phyloP scores from a whole-genome alignment of 495 filamentous ascomycete genomes.

The Friedmanniomyces simplex region DNA sequence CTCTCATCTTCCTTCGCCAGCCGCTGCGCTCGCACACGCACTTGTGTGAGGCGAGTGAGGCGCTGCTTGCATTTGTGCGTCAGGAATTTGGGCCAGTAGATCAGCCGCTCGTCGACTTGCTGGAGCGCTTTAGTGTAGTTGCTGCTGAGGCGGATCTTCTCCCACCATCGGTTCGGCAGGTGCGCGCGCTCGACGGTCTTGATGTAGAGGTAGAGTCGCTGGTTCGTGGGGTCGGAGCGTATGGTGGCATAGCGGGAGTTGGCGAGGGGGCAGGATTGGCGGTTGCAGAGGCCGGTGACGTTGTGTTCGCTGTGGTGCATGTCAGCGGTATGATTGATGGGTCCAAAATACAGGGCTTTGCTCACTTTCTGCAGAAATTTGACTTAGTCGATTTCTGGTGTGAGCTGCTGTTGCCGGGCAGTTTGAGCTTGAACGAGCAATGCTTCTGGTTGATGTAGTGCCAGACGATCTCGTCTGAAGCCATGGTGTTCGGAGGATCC shows the following conservation, averaged over 20 bases:
- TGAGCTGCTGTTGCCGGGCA: constrained; percentile 14
- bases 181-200: constrained; percentile 90
- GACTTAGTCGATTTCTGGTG: constrained; percentile 70
- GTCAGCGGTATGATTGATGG: not conserved
- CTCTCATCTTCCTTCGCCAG: constrained; percentile 80
- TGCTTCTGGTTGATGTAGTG: constrained; percentile 92
- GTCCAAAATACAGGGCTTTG: too few species aligned
- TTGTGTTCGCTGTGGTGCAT: constrained; percentile 56
- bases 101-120: constrained; percentile 78
- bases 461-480: constrained; percentile 97
- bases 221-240: constrained; percentile 68
- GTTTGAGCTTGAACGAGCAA: constrained; percentile 92
- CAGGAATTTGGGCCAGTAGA: constrained; percentile 95
- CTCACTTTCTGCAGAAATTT: constrained; percentile 76
- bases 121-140: constrained; percentile 84
- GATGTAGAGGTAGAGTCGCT: constrained; percentile 89
- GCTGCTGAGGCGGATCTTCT: constrained; percentile 76
- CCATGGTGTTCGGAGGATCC: constrained; percentile 35
- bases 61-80: constrained; percentile 97
- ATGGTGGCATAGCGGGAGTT: constrained; percentile 95
- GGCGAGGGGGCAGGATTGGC: constrained; percentile 88
- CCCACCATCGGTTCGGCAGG: constrained; percentile 88
- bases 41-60: constrained; percentile 86
- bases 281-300: constrained; percentile 88
- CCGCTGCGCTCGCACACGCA: constrained; percentile 72